Base-by-base conservation (phyloP, 805 yeast species). In the Wickerhamomyces subpelliculosus region DNA sequence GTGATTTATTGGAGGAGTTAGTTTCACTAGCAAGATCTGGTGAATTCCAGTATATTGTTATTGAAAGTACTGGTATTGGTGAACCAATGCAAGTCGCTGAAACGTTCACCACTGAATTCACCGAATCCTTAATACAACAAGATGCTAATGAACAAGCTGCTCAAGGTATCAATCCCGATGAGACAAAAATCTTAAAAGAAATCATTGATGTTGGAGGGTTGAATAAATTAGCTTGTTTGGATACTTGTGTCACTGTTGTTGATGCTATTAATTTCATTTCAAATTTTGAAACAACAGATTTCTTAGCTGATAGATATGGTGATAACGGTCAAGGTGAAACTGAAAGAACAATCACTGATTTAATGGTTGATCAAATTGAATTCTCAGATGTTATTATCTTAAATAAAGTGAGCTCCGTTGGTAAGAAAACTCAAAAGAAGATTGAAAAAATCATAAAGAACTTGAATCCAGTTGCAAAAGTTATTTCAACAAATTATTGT, bases 41-140 rank as follows among this genome's bases (percentile, higher is more conserved):
- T 10, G 57, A 55, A 25, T 65, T 62, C 33, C 62, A 69, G 31
- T 68, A 69, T 43, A 64, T 69, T 31, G 54, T 69, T 8, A 69
- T 69, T 29, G 75, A 69, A 46, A 60, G 68, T 8, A 66, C 73
- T 4, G 74, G 74, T 22, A 65, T 69, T 20, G 62, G 69, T 17
- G 75, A 69, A 46, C 73, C 74, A 22, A 66, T 67, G 72, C 72
- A 68, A 45, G 72, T 69, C 14, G 75, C 75, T 0, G 73, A 69
- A 45, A 70, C 73, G 4, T 69, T 69, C 42, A 61, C 71, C 5
- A 52, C 55, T 11, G 72, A 69, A 40, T 69, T 68, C 42, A 53
- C 69, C 6, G 55, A 60, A 14, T 47, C 60, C 28, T 44, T 67
- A 38, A 43, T 65, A 12, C 57, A 59, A 18, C 29, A 27, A 27